Conservation (phyloP, 2,329 filamentous ascomycete genomes). For the Xylaria sp. region DNA sequence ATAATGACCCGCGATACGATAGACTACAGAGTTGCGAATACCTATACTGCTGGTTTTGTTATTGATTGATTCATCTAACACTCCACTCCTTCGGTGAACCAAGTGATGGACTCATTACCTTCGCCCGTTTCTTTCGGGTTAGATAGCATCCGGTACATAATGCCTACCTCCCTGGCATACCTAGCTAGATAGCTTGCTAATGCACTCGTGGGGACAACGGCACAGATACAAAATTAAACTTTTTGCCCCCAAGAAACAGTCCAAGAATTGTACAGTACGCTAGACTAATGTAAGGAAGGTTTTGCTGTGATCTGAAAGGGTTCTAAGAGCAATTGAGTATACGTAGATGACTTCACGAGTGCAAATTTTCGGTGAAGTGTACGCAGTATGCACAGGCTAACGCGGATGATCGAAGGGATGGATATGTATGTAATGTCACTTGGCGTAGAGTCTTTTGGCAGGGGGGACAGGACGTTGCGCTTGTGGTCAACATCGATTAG, state of each 20-base stretch:
- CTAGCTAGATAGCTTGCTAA: background rate
- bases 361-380: no score
- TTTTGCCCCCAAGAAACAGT: background rate
- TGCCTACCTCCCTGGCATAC: background rate
- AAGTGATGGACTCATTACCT: background rate
- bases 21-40: background rate
- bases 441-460: no score
- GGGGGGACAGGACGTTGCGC: no score
- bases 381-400: no score
- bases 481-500: no score
- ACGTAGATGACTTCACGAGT: no score
- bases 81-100: background rate
- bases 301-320: no score
- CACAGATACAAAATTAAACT: background rate
- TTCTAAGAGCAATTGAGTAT: no score
- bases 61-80: background rate
- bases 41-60: background rate
- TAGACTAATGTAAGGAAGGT: no score
- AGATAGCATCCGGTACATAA: background rate
- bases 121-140: background rate
- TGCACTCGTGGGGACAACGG: background rate
- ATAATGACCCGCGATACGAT: background rate
- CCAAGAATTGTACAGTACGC: background rate
- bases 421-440: no score
- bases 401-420: no score